phyloP scores from a whole-genome alignment of 2,329 filamentous ascomycete genomes.

The Penicillium sp. region DNA sequence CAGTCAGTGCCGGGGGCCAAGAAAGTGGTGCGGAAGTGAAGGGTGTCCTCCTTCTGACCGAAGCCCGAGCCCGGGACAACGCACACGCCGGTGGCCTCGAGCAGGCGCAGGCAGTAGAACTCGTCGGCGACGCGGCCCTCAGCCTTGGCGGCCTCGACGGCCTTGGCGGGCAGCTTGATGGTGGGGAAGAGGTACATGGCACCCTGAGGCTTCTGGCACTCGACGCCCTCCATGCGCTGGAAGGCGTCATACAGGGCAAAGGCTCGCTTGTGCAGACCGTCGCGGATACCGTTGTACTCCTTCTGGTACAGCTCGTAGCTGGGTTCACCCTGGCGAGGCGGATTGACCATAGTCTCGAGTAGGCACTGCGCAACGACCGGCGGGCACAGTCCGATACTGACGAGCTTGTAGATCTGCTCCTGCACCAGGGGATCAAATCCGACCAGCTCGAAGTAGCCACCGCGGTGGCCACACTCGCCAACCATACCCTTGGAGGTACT shows the following conservation, averaged over 20 bases:
- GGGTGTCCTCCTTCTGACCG: slow-evolving; percentile 82
- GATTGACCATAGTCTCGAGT: slow-evolving; percentile 97
- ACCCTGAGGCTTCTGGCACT: slow-evolving; percentile 81
- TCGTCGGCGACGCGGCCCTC: slow-evolving; percentile 77
- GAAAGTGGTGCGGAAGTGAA: slow-evolving; percentile 97
- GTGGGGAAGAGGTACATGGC: slow-evolving; percentile 99
- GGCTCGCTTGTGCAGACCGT: slow-evolving; percentile 73
- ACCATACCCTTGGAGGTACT: slow-evolving; percentile 98
- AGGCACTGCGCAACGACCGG: slow-evolving; percentile 95
- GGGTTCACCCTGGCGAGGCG: slow-evolving; percentile 74
- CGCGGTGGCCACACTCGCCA: slow-evolving; percentile 94
- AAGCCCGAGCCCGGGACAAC: slow-evolving; percentile 91
- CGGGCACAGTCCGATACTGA: slow-evolving; percentile 93
- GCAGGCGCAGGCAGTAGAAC: slow-evolving; percentile 85
- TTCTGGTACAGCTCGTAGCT: slow-evolving; percentile 76
- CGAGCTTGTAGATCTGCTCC: slow-evolving; percentile 96
- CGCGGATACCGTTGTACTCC: slow-evolving; percentile 80
- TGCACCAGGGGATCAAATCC: slow-evolving; percentile 82
- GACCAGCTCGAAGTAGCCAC: slow-evolving; percentile 94
- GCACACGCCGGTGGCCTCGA: slow-evolving; percentile 92
- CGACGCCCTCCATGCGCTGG: slow-evolving; percentile 89
- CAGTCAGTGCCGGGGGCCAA: slow-evolving; percentile 93
- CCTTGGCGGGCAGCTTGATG: slow-evolving; percentile 73
- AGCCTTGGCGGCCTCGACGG: slow-evolving; percentile 66
- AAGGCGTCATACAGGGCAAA: slow-evolving; percentile 86